Conservation (phyloP, 257 asterid genomes). For the Osmanthus fragrans region DNA sequence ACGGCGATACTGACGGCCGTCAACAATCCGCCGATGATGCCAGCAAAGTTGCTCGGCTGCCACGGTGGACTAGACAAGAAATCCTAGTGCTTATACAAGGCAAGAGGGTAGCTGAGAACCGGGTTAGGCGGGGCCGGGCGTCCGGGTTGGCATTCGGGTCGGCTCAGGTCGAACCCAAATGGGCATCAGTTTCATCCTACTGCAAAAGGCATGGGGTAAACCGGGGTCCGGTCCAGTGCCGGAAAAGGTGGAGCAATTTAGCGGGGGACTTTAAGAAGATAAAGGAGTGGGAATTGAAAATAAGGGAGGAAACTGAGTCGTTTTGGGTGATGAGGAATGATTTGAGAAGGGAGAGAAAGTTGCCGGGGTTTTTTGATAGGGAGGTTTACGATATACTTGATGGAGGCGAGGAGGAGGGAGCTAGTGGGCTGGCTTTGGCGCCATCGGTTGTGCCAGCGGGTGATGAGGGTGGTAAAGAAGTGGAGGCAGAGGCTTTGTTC, state of each 20-base stretch:
- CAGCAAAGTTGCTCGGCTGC: conserved; percentile 60
- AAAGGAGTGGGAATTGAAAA: conserved; percentile 76
- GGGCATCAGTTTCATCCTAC: conserved; percentile 90
- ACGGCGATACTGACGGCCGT: conserved; percentile 62
- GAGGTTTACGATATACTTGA: conserved; percentile 88
- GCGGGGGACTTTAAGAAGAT: conserved; percentile 92
- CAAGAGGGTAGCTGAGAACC: conserved; percentile 68
- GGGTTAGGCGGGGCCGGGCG: conserved; percentile 64
- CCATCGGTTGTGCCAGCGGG: conserved; percentile 13
- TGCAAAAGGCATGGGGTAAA: conserved; percentile 86
- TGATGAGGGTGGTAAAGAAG: conserved; percentile 33
- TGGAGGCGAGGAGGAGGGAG: conserved; percentile 36
- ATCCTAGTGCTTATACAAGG: conserved; percentile 87
- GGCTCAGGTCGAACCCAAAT: conserved; percentile 78
- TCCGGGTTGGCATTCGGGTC: conserved; percentile 65
- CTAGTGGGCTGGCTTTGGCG: conserved; percentile 36
- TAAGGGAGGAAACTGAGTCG: conserved; percentile 67
- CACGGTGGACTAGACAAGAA: conserved; percentile 93
- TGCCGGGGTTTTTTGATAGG: conserved; percentile 86
- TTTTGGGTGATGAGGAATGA: conserved; percentile 97
- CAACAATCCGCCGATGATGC: conserved; percentile 46
- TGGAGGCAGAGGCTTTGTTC: conserved; percentile 56
- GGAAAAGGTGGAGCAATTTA: conserved; percentile 93
- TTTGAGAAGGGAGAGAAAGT: conserved; percentile 76
- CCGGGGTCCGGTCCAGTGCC: conserved; percentile 95